Base-by-base conservation (phyloP, 352 stramenopile genomes). In the Phytopythium ostracodes region DNA sequence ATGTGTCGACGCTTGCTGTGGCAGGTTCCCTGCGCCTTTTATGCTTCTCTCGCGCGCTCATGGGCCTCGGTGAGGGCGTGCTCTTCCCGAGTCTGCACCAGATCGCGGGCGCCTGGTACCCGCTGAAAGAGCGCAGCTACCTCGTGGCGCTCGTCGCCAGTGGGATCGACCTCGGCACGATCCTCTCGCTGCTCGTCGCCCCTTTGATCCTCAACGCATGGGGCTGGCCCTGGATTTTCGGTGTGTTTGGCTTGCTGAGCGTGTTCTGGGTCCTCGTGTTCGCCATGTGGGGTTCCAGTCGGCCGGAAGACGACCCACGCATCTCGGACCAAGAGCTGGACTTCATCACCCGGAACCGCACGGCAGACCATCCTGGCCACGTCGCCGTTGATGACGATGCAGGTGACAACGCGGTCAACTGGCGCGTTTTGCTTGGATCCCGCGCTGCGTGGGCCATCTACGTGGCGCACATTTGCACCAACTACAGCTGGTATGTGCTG, bases 41-140 rank as follows among this genome's bases (percentile, higher is more conserved):
- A n/a, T 94, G 84, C 63, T 65, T 92, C 33, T 82, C 79, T 11
- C 84, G 87, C 56, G 76, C 77, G 1, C 78, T 79, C 12, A 96
- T 96, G 87, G 87, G 87, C 3, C 71, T 96, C 31, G 87, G 87
- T 52, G 87, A 96, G 53, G 87, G 87, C 33, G 90, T 96, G 35
- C 64, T 96, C 29, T 96, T 96, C 52, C 87, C 87, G 29, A 94
- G 84, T 52, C 90, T 96, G 87, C 84, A 96, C 53, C 82, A 92
- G 72, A 82, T 96, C 64, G 73, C 81, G 18, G 77, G 80, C 33
- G 77, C 84, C 31, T 94, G 83, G 85, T 96, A 93, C 59, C 87
- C 87, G 10, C 59, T 90, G 20, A 79, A 90, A 49, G 84, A 94
- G 58, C 79, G 85, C 44, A 94, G 83, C 72, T 83, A 80, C 1